Evolutionary conservation across 108 stramenopile species (phyloP).

Genomic region (Cyclotella atomus): DNA sequence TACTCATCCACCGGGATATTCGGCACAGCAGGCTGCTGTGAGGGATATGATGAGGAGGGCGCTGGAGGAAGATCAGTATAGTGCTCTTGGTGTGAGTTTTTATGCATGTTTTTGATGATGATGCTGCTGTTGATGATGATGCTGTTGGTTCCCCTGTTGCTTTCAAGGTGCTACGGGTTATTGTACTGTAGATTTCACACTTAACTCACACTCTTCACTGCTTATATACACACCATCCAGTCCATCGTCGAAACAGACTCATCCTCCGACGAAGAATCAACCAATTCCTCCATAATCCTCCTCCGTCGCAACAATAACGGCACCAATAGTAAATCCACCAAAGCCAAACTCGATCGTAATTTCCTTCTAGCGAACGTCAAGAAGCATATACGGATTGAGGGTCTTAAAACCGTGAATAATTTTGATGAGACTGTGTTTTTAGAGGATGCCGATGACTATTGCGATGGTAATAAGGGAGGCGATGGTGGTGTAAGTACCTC

Average conservation of each 20-base stretch:
- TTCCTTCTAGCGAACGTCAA: slow-evolving; percentile 29
- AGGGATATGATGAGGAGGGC: slow-evolving; percentile 87
- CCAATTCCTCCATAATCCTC: not conserved
- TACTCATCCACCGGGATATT: slow-evolving; percentile 26
- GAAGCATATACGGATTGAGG: slow-evolving; percentile 40
- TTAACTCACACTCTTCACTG: no score
- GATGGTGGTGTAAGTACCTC: no score
- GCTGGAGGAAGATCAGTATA: slow-evolving; percentile 87
- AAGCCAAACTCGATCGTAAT: slow-evolving; percentile 34
- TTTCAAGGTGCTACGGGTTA: no score
- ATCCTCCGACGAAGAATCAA: slow-evolving; percentile 48
- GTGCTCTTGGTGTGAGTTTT: slow-evolving; percentile 68
- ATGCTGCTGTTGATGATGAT: no score
- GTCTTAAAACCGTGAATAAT: slow-evolving; percentile 34
- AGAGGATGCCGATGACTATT: slow-evolving; percentile 50
- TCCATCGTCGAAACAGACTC: slow-evolving; percentile 60
- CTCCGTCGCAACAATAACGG: not conserved
- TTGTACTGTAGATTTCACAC: no score
- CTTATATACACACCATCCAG: not conserved
- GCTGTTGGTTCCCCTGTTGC: no score
- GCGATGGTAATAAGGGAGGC: slow-evolving; percentile 13
- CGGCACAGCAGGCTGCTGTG: slow-evolving; percentile 74
- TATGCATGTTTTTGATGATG: slow-evolving; percentile 29
- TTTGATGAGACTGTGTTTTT: slow-evolving; percentile 39
- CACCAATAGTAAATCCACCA: not conserved